Base-by-base conservation (phyloP, 306 rosid genomes). In the Cicer arietinum region DNA sequence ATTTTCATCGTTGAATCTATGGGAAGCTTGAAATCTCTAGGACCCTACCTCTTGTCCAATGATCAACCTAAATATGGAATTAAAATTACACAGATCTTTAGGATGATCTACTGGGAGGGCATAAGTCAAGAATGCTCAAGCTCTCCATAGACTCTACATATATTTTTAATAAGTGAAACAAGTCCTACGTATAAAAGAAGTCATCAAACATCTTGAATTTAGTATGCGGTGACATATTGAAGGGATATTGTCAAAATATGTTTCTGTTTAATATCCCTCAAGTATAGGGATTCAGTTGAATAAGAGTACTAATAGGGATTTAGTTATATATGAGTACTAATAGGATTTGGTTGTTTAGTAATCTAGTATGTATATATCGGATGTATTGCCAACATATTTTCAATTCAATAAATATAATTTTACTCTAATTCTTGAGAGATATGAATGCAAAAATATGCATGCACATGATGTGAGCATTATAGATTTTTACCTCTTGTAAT, bases 401-500 rank as follows among this genome's bases (percentile, higher is more conserved):
- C 25, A 22, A 22, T 22, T 22, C 25, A 22, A 22, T 22, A 22
- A 22, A 1, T 22, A 22, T 22, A 22, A 22, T 22, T 22, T 22
- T 22, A 22, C 25, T 22, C 25, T 22, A 22, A 22, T 22, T 22
- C 10, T 8, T 43, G 8, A 18, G 61, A 69, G 39, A 40, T 37
- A 10, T 3, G 45, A 64, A 14, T 40, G 46, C 14, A 5, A 47
- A 71, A 76, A 61, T 39, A 62, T 62, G 45, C 18, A 7, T 45
- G 22, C 71, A 77, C 50, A 67, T 8, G 50, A 42, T 8, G 42
- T 50, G 57, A 66, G 18, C 52, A 75, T 11, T 52, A 3, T 35
- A 60, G 44, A 37, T 13, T 60, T 63, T 79, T 81, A 87, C 90
- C 86, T 87, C 90, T 58, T 87, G 86, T 52, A 87, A 65, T 53